phyloP scores from a whole-genome alignment of 129 eudicot genomes.

The Lactuca sativa region DNA sequence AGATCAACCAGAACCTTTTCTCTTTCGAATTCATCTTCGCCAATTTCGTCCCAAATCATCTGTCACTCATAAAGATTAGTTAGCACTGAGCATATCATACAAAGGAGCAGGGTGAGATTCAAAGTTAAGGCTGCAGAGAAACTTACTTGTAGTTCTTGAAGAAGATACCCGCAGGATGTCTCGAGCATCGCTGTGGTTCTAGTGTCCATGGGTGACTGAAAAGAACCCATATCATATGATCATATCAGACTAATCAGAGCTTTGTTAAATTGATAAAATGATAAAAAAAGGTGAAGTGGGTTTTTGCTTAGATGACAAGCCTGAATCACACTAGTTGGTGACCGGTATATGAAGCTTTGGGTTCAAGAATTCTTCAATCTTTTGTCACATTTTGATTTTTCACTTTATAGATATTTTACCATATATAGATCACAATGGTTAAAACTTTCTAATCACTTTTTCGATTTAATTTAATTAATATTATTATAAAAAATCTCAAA shows the following conservation, averaged over 20 bases:
- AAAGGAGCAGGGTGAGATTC: background rate
- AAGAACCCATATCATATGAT: constrained; percentile 46
- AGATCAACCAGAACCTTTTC: constrained; percentile 70
- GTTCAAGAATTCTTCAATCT: constrained; percentile 53
- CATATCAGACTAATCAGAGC: background rate
- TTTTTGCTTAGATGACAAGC: constrained; percentile 78
- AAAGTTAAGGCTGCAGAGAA: background rate
- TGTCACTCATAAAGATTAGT: background rate
- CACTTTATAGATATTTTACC: background rate
- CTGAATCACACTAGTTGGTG: constrained; percentile 49
- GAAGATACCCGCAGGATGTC: constrained; percentile 82
- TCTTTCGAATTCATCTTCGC: constrained; percentile 68
- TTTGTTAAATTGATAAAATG: constrained; percentile 19
- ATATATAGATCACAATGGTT: background rate
- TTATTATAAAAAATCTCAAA: too few species aligned
- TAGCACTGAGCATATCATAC: background rate
- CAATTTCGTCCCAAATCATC: constrained; percentile 98
- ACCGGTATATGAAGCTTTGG: constrained; percentile 51
- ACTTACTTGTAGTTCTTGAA: constrained; percentile 81
- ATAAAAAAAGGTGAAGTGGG: constrained; percentile 32
- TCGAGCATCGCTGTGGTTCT: constrained; percentile 62
- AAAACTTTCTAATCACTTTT: too few species aligned
- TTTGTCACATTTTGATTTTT: constrained; percentile 6
- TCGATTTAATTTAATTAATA: too few species aligned
- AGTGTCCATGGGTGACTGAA: constrained; percentile 47